A percentile compares a stretch with the other conserved stretches of the same genome.
Evolutionary conservation across 108 stramenopile species (phyloP).

Genomic region (Cylindrotheca closterium): DNA sequence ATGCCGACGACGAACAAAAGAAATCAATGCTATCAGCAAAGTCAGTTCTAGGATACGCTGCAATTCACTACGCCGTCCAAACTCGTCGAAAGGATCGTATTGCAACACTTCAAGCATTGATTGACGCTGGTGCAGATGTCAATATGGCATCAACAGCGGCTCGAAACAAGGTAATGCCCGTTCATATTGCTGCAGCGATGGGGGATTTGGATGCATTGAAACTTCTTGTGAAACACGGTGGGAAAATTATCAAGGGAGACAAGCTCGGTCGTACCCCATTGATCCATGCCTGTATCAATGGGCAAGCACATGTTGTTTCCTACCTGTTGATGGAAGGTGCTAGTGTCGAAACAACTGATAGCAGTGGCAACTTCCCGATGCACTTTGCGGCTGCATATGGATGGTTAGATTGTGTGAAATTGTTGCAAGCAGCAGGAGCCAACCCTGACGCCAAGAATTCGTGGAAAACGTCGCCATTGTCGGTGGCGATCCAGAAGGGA

Average conservation of each 20-base stretch:
- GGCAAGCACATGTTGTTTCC: too few relatives aligned
- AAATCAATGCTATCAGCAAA: neutral
- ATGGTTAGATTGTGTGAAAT: too few relatives aligned
- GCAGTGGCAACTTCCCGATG: too few relatives aligned
- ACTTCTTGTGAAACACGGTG: neutral
- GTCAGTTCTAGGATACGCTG: neutral
- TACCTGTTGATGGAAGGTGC: too few relatives aligned
- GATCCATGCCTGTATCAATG: too few relatives aligned
- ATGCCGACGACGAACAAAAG: neutral
- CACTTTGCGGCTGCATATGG: too few relatives aligned
- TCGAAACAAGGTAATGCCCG: neutral
- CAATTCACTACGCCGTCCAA: neutral
- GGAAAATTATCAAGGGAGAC: neutral
- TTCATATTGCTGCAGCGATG: conserved; percentile 1
- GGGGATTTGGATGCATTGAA: conserved; percentile 1
- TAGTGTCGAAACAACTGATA: too few relatives aligned
- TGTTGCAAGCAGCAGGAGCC: too few relatives aligned
- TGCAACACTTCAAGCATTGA: conserved; percentile 1
- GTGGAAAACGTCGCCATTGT: too few relatives aligned
- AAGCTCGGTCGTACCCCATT: too few relatives aligned
- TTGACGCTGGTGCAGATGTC: conserved; percentile 8
- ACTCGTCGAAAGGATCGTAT: neutral
- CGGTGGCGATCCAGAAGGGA: too few relatives aligned
- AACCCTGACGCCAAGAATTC: too few relatives aligned
- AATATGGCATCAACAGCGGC: neutral